These are phyloP conservation scores for Davidsoniella neocaledoniae DNA, from an alignment of 2,329 filamentous ascomycete species.

Conservation along the genomic window DNA sequence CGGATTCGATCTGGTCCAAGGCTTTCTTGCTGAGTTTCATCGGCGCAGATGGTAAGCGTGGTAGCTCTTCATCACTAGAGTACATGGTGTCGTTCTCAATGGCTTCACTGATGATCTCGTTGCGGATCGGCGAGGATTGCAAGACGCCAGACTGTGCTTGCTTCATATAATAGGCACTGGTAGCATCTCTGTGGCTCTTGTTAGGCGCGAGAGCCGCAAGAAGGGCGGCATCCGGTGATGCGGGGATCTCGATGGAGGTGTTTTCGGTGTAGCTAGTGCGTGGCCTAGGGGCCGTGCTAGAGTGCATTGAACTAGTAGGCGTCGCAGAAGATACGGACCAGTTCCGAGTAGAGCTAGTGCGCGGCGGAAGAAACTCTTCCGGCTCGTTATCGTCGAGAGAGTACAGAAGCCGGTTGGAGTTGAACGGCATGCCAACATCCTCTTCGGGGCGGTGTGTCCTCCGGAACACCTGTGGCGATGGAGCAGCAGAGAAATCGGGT, in stretches of 20 bases:
- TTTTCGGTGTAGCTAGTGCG: constrained; percentile 28
- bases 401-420: constrained; percentile 15
- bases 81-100: neutral
- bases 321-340: constrained; percentile 28
- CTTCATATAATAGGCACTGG: constrained; percentile 11
- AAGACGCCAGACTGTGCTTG: constrained; percentile 7
- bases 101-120: neutral
- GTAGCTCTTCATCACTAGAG: constrained; percentile 2
- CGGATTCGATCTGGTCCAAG: constrained; percentile 6
- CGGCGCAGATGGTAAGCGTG: neutral
- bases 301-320: constrained; percentile 24
- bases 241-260: constrained; percentile 26
- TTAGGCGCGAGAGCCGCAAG: constrained; percentile 14
- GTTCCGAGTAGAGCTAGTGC: constrained; percentile 22
- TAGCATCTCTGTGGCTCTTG: constrained; percentile 12
- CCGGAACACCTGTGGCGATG: constrained; percentile 12
- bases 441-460: constrained; percentile 11
- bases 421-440: constrained; percentile 7
- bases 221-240: constrained; percentile 7
- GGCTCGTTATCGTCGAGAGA: constrained; percentile 18
- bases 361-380: constrained; percentile 19
- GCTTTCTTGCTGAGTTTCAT: constrained; percentile 2
- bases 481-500: constrained; percentile 10
- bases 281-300: constrained; percentile 23
- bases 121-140: constrained; percentile 2